Base-by-base conservation (phyloP, 2,329 filamentous ascomycete genomes). In the Colletotrichum higginsianum region DNA sequence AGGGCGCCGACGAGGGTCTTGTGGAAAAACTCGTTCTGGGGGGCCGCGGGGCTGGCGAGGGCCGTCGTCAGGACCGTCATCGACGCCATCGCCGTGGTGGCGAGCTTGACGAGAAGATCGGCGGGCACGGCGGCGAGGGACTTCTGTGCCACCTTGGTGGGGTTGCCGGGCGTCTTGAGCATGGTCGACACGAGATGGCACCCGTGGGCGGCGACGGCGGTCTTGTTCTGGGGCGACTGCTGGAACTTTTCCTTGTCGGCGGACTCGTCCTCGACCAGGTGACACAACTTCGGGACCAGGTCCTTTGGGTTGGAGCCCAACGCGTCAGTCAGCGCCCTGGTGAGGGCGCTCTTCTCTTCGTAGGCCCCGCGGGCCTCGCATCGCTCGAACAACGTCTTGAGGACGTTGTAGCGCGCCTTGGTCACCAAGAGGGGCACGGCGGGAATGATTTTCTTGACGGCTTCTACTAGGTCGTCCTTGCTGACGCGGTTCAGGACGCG, bases 371-470 rank as follows among this genome's bases (percentile, higher is more conserved):
- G 91, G 12, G 91, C 90, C 6, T 90, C 84, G 79, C 94, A 97
- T 73, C 96, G 89, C 80, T 98, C 94, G 73, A 98, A 92, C 4
- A 98, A 84, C 0, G 92, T 91, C 78, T 92, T 93, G 76, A 98
- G 89, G 13, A 98, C 92, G 66, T 93, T 91, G 72, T 93, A 93
- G 56, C 96, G 89, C 49, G 91, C 91, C 72, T 94, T 90, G 64
- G 93, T 87, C 11, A 98, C 88, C 11, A 98, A 86, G 61, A 88
- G 89, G 0, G 90, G 87, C 7, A 98, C 87, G 66, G 94, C 91
- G 0, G 94, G 92, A 4, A 92, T 81, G 67, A 97, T 93, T 76
- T 91, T 87, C 60, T 91, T 86, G 67, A 95, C 89, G 0, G 93
- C 94, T 66, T 90, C 89, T 52, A 91, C 86, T 11, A 99, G 86